phyloP scores from a whole-genome alignment of 2,329 filamentous ascomycete species.

The Calonectria hongkongensis region DNA sequence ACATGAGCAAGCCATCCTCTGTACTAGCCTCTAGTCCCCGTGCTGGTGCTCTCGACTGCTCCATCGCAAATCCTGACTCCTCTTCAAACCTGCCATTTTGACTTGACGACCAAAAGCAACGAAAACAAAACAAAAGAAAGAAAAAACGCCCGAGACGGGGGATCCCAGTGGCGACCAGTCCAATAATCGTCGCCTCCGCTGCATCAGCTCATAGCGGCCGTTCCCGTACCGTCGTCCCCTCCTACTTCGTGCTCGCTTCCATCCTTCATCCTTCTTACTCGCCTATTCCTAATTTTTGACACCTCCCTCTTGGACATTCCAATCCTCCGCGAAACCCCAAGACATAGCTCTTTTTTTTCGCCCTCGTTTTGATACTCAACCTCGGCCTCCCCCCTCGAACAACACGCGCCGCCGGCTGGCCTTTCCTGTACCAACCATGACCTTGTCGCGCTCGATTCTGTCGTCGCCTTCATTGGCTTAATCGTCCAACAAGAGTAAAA shows the following conservation, averaged over 20 bases:
- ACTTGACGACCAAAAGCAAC: conserved; percentile 34
- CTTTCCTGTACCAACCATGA: conserved; percentile 56
- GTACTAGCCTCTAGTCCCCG: conserved; percentile 29
- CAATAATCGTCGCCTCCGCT: conserved; percentile 49
- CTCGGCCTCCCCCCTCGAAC: conserved; percentile 40
- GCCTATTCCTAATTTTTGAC: conserved; percentile 36
- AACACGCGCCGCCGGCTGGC: conserved; percentile 51
- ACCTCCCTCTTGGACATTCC: conserved; percentile 30
- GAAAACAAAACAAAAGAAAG: conserved; percentile 42
- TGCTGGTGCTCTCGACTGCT: conserved; percentile 20
- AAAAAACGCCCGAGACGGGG: conserved; percentile 47
- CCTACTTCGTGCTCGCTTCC: conserved; percentile 36
- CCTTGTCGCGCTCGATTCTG: conserved; percentile 54
- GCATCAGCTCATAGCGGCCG: conserved; percentile 54
- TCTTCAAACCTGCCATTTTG: conserved; percentile 9
- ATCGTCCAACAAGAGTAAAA: conserved; percentile 38
- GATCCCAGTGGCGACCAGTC: conserved; percentile 50
- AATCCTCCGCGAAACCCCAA: conserved; percentile 16
- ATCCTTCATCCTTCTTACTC: conserved; percentile 41
- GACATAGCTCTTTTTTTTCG: not conserved
- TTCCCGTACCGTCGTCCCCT: conserved; percentile 48
- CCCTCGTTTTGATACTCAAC: not conserved
- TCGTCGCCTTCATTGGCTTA: conserved; percentile 58
- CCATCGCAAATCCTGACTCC: conserved; percentile 29
- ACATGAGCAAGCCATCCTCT: conserved; percentile 34